A percentile compares a stretch with the other conserved stretches of the same genome.
phyloP scores from a whole-genome alignment of 139 green algal genomes.

The Limnomonas spitsbergensis region DNA sequence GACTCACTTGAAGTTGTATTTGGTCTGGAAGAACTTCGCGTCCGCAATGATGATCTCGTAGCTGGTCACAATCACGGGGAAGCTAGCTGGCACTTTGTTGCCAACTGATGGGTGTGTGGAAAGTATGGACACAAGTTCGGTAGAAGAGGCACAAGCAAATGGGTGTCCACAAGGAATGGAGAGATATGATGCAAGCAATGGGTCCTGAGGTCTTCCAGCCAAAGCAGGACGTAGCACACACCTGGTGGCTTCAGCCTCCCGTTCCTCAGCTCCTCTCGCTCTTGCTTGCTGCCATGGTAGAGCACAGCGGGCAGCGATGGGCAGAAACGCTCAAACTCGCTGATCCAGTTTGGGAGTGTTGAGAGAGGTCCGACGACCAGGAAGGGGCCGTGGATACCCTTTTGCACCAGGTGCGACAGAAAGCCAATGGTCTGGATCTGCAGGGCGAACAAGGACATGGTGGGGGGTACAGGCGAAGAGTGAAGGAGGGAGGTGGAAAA shows the following conservation, averaged over 20 bases:
- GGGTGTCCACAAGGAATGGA: too few species aligned
- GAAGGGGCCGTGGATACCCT: conserved; percentile 76
- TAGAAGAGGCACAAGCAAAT: too few species aligned
- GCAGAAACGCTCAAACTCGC: conserved; percentile 84
- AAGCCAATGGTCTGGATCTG: conserved; percentile 94
- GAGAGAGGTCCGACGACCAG: conserved; percentile 88
- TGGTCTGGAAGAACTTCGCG: conserved; percentile 63
- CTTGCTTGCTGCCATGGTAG: conserved; percentile 84
- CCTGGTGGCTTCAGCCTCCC: conserved; percentile 3
- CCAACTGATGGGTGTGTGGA: too few species aligned
- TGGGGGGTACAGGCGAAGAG: neutral
- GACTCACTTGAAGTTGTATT: conserved; percentile 11
- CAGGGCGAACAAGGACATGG: too few species aligned
- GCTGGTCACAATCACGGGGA: conserved; percentile 88
- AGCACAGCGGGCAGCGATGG: conserved; percentile 80
- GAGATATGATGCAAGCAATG: too few species aligned
- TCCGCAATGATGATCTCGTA: conserved; percentile 95
- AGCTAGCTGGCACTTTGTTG: conserved; percentile 39
- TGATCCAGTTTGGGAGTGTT: conserved; percentile 92
- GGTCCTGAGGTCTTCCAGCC: neutral
- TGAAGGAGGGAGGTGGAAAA: too few species aligned
- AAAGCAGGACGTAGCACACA: neutral
- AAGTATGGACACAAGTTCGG: neutral
- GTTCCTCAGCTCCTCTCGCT: conserved; percentile 56
- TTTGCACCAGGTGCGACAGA: conserved; percentile 78